phyloP scores from a whole-genome alignment of 768 basidiomycete species.

The Tremella fuciformis region DNA sequence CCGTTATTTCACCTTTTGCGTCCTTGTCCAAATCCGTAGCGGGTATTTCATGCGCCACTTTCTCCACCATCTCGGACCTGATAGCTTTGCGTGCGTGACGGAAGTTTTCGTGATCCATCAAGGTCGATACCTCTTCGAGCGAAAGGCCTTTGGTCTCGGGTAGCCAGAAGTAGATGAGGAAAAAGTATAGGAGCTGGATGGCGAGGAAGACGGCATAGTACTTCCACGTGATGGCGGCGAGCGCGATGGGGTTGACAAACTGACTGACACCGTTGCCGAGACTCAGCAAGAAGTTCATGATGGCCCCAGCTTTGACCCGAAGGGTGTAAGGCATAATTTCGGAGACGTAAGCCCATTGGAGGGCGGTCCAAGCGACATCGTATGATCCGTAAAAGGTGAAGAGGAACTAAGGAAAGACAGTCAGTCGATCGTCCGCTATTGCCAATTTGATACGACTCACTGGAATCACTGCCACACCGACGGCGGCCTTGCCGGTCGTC shows the following conservation, averaged over 20 bases:
- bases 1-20: too few species aligned
- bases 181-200: not conserved
- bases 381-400: not conserved
- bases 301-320: slow-evolving; percentile 13
- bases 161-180: not conserved
- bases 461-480: too few species aligned
- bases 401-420: not conserved
- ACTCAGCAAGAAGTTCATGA: slow-evolving; percentile 10
- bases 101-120: not conserved
- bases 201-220: slow-evolving; percentile 8
- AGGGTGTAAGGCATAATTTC: slow-evolving; percentile 18
- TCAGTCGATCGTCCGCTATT: too few species aligned
- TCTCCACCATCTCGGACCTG: not conserved
- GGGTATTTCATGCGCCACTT: too few species aligned
- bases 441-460: too few species aligned
- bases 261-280: not conserved
- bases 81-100: too few species aligned
- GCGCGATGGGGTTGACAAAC: slow-evolving; percentile 38
- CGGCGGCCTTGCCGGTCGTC: slow-evolving; percentile 7
- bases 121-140: not conserved
- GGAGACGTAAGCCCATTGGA: slow-evolving; percentile 2
- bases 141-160: too few species aligned
- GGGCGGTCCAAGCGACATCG: not conserved
- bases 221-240: slow-evolving; percentile 26
- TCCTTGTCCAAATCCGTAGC: too few species aligned